Evolutionary conservation across 305 asterid species (phyloP).

Genomic region (Vinca major): DNA sequence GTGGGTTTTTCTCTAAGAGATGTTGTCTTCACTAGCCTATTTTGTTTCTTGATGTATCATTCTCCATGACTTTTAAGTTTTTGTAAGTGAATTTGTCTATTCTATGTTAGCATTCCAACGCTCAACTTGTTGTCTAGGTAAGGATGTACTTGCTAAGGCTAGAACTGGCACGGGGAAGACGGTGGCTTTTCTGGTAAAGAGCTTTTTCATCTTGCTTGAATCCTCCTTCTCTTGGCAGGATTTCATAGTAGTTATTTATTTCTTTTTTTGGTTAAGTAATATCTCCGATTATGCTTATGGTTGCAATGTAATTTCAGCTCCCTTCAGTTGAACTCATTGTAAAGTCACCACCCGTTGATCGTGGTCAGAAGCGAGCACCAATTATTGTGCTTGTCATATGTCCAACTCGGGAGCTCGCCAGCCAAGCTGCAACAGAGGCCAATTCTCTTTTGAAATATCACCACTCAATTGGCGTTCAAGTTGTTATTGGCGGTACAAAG

Average conservation of each 20-base stretch:
- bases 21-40: neutral
- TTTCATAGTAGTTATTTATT: too few relatives aligned
- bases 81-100: neutral
- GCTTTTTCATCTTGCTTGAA: conserved; percentile 3
- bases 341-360: conserved; percentile 44
- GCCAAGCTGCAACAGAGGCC: conserved; percentile 95
- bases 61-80: neutral
- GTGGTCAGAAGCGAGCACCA: conserved; percentile 65
- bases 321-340: conserved; percentile 77
- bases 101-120: neutral
- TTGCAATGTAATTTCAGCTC: conserved; percentile 48
- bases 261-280: too few relatives aligned
- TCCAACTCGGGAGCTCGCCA: conserved; percentile 93
- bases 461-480: conserved; percentile 90
- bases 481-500: conserved; percentile 93
- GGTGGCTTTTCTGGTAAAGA: conserved; percentile 80
- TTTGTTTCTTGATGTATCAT: neutral
- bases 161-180: conserved; percentile 97
- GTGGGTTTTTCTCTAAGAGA: neutral
- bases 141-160: conserved; percentile 98
- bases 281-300: neutral
- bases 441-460: conserved; percentile 76
- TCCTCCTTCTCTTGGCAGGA: neutral
- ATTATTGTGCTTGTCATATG: conserved; percentile 75
- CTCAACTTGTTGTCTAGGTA: conserved; percentile 48